Evolutionary conservation across 2,329 filamentous ascomycete species (phyloP).

Genomic region (Beauveria asiatica): DNA sequence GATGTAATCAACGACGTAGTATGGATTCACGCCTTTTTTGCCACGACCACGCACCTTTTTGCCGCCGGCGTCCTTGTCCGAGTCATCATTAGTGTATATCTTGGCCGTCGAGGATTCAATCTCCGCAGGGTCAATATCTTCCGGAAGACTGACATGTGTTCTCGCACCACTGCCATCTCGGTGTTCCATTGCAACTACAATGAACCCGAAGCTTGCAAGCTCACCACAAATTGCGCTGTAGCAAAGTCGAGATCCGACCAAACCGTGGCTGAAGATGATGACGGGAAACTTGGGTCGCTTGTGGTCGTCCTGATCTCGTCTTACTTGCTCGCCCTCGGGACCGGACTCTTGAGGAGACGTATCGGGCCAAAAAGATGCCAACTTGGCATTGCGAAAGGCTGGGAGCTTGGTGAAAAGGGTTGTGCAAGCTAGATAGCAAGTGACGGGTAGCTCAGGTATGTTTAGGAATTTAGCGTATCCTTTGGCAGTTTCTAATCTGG

Average conservation of each 20-base stretch:
- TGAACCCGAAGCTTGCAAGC: constrained; percentile 56
- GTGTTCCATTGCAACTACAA: constrained; percentile 58
- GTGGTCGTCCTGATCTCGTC: constrained; percentile 4
- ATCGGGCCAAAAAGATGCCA: constrained; percentile 29
- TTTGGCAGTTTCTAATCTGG: constrained; percentile 44
- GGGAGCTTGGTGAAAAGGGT: constrained; percentile 58
- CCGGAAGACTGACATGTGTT: constrained; percentile 49
- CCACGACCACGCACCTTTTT: constrained; percentile 24
- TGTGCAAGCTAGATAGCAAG: constrained; percentile 46
- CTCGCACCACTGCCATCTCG: constrained; percentile 55
- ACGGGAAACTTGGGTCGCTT: constrained; percentile 46
- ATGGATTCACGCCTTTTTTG: constrained; percentile 21
- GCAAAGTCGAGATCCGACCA: constrained; percentile 54
- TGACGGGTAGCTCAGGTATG: constrained; percentile 37
- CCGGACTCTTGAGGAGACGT: neutral
- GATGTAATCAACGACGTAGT: constrained; percentile 52
- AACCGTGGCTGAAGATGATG: constrained; percentile 57
- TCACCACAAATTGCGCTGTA: constrained; percentile 57
- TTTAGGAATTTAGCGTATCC: constrained; percentile 56
- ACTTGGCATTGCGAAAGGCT: constrained; percentile 51
- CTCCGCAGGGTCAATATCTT: constrained; percentile 26
- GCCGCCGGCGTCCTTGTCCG: constrained; percentile 22
- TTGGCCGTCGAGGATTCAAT: constrained; percentile 22
- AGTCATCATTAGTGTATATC: constrained; percentile 16
- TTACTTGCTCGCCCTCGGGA: neutral